A percentile compares a stretch with the other conserved stretches of the same genome.
phyloP scores from a whole-genome alignment of 176 grass and related monocot species.

The Avena atlantica region DNA sequence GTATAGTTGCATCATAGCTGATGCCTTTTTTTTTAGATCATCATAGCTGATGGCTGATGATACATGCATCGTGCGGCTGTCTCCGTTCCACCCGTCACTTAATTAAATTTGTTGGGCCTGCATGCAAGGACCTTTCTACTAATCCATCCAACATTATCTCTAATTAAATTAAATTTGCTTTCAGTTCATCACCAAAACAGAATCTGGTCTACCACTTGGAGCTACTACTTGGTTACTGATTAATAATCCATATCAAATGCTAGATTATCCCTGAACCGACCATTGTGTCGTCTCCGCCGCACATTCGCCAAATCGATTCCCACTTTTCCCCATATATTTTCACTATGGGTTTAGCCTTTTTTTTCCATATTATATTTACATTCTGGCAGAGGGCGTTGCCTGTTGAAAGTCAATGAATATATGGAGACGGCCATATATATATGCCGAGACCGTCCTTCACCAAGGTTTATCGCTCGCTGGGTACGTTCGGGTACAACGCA shows the following conservation, averaged over 20 bases:
- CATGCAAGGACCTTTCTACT: not conserved
- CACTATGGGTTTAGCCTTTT: not conserved
- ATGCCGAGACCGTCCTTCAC: not conserved
- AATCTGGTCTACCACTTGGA: not conserved
- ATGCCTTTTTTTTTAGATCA: not conserved
- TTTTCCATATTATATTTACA: not conserved
- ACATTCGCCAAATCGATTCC: conserved; percentile 23
- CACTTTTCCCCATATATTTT: not conserved
- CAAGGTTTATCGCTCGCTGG: not conserved
- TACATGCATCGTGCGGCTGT: not conserved
- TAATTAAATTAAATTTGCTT: not conserved
- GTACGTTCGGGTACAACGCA: not conserved
- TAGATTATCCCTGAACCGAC: not conserved
- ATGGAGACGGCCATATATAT: not conserved
- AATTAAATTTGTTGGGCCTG: not conserved
- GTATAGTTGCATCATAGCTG: not conserved
- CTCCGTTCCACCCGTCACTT: not conserved
- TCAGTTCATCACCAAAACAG: not conserved
- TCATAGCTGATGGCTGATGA: not conserved
- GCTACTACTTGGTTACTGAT: not conserved
- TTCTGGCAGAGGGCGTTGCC: not conserved
- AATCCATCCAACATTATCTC: not conserved
- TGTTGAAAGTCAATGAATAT: conserved; percentile 23
- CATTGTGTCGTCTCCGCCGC: conserved; percentile 8
- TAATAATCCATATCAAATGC: not conserved